Base-by-base conservation (phyloP, 495 filamentous ascomycete genomes). In the Margaritispora aquatica region DNA sequence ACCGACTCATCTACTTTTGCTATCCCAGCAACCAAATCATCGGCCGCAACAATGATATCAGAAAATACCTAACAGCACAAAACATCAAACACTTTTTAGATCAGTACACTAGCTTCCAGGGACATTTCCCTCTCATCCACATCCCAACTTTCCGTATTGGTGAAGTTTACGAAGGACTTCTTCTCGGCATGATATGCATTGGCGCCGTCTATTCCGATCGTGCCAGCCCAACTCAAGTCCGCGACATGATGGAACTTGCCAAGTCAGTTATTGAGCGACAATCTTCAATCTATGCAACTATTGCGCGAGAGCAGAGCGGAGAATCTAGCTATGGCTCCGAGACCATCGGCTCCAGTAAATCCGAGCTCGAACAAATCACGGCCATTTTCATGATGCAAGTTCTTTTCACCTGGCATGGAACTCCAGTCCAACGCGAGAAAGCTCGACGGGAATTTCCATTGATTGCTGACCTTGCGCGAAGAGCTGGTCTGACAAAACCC, bases 41-140 rank as follows among this genome's bases (percentile, higher is more conserved):
- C 51, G 63, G 59, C 53, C 74, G 73, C 11, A 70, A 71, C 54
- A 75, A 68, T 59, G 63, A 70, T 48, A 63, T 84, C 27, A 71
- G 73, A 61, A 68, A 68, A 24, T 80, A 78, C 68, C 75, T 88
- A 59, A 81, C 79, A 13, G 74, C 78, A 19, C 73, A 80, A 51
- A 81, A 84, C 67, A 71, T 88, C 62, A 83, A 77, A 65, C 75
- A 85, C 58, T 85, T 88, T 65, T 74, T 85, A 54, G 75, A 80
- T 27, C 69, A 77, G 17, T 88, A 83, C 69, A 78, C 73, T 56
- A 80, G 85, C 66, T 88, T 82, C 65, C 81, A 87, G 58, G 75
- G 75, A 57, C 86, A 88, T 69, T 85, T 87, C 68, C 79, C 86
- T n/a, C 77, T 87, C 61, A 74, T 89, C 15, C 86, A 89, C 61